Evolutionary conservation across 148 eudicot genomes (phyloP).

Genomic region (Linanthus parryae): DNA sequence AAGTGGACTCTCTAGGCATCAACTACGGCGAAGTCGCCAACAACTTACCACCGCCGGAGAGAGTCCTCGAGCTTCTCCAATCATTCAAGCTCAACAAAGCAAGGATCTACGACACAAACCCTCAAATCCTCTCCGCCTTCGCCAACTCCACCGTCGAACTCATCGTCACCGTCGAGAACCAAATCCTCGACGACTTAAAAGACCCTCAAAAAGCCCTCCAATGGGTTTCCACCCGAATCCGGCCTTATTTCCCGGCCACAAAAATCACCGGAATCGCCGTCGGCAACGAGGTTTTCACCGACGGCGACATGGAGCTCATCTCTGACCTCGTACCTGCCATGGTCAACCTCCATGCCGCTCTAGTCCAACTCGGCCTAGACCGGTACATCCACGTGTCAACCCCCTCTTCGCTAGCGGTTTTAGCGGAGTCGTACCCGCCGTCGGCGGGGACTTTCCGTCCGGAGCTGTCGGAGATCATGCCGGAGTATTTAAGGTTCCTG

Average conservation of each 20-base stretch:
- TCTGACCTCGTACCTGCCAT: slow-evolving; percentile 60
- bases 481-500: slow-evolving; percentile 43
- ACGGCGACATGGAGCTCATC: slow-evolving; percentile 36
- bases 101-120: slow-evolving; percentile 76
- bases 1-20: slow-evolving; percentile 47
- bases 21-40: slow-evolving; percentile 73
- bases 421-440: slow-evolving; percentile 60
- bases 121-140: slow-evolving; percentile 46
- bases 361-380: slow-evolving; percentile 35
- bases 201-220: slow-evolving; percentile 52
- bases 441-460: slow-evolving; percentile 50
- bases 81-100: slow-evolving; percentile 42
- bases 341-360: slow-evolving; percentile 43
- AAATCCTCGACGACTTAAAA: slow-evolving; percentile 30
- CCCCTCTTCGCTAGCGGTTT: slow-evolving; percentile 54
- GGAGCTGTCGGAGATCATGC: slow-evolving; percentile 44
- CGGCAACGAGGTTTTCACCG: slow-evolving; percentile 74
- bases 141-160: slow-evolving; percentile 55
- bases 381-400: slow-evolving; percentile 50
- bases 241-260: slow-evolving; percentile 63
- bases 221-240: slow-evolving; percentile 56
- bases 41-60: slow-evolving; percentile 60
- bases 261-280: slow-evolving; percentile 69
- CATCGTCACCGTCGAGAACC: slow-evolving; percentile 63
- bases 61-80: slow-evolving; percentile 34